Percentiles rank a stretch among this genome's conserved stretches.
phyloP scores from a whole-genome alignment of 192 early-diverging fungal species.

The Podila epicladia region DNA sequence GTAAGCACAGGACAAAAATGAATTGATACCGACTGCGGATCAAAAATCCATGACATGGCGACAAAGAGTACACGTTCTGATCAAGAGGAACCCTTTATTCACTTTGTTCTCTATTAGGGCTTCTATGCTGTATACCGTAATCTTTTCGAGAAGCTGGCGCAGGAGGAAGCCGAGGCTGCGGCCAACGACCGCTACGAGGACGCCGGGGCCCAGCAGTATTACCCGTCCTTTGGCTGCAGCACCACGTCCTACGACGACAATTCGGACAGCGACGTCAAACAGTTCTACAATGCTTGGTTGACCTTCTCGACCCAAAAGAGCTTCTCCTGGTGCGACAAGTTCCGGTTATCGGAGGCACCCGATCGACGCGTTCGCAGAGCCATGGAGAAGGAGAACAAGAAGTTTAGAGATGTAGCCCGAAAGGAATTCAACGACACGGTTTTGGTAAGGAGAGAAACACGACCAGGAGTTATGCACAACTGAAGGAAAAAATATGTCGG shows the following conservation, averaged over 20 bases:
- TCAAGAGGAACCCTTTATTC: background rate
- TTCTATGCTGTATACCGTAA: slow-evolving; percentile 86
- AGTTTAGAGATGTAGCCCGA: slow-evolving; percentile 75
- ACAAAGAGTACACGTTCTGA: background rate
- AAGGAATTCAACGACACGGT: slow-evolving; percentile 82
- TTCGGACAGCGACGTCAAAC: slow-evolving; percentile 60
- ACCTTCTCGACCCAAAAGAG: slow-evolving; percentile 86
- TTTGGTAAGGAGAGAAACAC: slow-evolving; percentile 49
- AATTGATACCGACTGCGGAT: background rate
- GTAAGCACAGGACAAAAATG: slow-evolving; percentile 36
- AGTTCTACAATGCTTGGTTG: slow-evolving; percentile 85
- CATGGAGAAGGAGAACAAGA: slow-evolving; percentile 95
- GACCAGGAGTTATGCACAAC: too few species aligned
- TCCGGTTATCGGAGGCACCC: slow-evolving; percentile 81
- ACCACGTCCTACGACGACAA: slow-evolving; percentile 73
- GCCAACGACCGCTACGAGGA: slow-evolving; percentile 54
- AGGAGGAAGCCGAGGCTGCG: slow-evolving; percentile 80
- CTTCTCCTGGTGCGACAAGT: slow-evolving; percentile 96
- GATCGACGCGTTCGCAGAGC: slow-evolving; percentile 81
- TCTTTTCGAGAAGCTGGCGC: slow-evolving; percentile 80
- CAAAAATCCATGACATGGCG: background rate
- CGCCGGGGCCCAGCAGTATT: slow-evolving; percentile 26
- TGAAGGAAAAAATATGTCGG: background rate
- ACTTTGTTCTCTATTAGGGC: slow-evolving; percentile 48
- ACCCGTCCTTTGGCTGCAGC: slow-evolving; percentile 77